Base-by-base conservation (phyloP, 2,329 filamentous ascomycete species). In the Alternaria gaisen region DNA sequence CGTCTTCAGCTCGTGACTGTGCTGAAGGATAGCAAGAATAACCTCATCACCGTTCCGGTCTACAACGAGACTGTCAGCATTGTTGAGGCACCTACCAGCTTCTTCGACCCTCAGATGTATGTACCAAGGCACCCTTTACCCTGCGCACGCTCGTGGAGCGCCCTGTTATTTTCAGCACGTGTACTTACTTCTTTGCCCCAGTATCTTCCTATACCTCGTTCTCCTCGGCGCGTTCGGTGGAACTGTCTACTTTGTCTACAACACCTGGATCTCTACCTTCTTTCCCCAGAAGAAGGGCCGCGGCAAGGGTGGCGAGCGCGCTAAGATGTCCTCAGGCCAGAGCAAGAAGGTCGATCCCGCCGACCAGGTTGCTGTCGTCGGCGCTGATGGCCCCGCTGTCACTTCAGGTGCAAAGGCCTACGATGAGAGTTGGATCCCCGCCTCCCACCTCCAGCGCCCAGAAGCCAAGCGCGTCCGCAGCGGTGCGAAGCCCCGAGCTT, bases 121-220 rank as follows among this genome's bases (percentile, higher is more conserved):
- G 90, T 81, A 58, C 32, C 50, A 36, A 50, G 14, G 18, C 20
- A 50, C 7, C 30, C 22, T 8, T 53, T 47, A 48, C 18, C 12
- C 26, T 48, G 32, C 44, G 40, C 40, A 22, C 18, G 18, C 40
- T 42, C 22, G 5, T 40, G 16, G 20, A 7, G 5, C 53, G 4
- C 24, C 38, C 26, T 8, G 30, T 36, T 41, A 20, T 51, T 40
- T 32, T 9, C 58, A 30, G 16, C 26, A 53, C 22, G 42, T 14
- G 12, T 40, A 51, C 44, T 52, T 30, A 54, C 68, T 72, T 64
- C 73, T 55, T 14, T 41, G 20, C 44, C 48, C 26, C 65, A 98
- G 95, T 78, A 93, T 98, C 83, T 99, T 99, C 89, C 89, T 99
- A 65, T 98, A 98, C 85, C 85, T 97, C 78, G 90, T 98, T 84